Base-by-base conservation (phyloP, 257 asterid genomes). In the Rubia yunnanensis region DNA sequence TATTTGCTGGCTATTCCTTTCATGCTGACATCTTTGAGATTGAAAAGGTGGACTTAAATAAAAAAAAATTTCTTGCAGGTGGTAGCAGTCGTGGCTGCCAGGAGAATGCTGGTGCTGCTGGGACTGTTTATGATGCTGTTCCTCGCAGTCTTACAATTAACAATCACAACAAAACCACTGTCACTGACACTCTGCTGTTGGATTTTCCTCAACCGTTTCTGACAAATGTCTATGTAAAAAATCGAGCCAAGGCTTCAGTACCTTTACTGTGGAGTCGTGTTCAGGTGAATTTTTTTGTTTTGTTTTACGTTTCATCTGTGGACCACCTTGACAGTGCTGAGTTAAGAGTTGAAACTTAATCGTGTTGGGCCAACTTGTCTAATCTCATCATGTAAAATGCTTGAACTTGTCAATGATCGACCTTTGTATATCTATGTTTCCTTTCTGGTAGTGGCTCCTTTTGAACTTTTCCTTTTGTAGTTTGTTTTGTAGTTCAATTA, bases 261-360 rank as follows among this genome's bases (percentile, higher is more conserved):
- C 99, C 99, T 64, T 80, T 94, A 86, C 83, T 91, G 39, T 94
- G 99, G 99, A 94, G 99, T 73, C 99, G 99, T 5, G 98, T 91
- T 73, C 98, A 94, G 95, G 99, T 91, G 50, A 14, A 79, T 70
- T 61, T 50, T 60, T 63, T 49, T 36, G 30, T 14, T 63, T 26
- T 10, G 9, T 5, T 28, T 10, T n/a, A 11, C 23, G 0, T 18
- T 31, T 3, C 23, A 24, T 35, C n/a, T 13, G n/a, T 15, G 50
- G 50, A 3, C 46, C 10, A 10, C 46, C 17, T 1, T 32, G 7
- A 41, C n/a, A 41, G 50, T 15, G 46, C 50, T 18, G 9, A 49
- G 46, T 48, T 20, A 0, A 35, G 13, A 65, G 18, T n/a, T 26
- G 22, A 30, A 9, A 35, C 65, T n/a, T 26, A 15, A 46, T 13